Conservation (phyloP, 1,284 basidiomycete genomes). For the Leccinum angustisporum region DNA sequence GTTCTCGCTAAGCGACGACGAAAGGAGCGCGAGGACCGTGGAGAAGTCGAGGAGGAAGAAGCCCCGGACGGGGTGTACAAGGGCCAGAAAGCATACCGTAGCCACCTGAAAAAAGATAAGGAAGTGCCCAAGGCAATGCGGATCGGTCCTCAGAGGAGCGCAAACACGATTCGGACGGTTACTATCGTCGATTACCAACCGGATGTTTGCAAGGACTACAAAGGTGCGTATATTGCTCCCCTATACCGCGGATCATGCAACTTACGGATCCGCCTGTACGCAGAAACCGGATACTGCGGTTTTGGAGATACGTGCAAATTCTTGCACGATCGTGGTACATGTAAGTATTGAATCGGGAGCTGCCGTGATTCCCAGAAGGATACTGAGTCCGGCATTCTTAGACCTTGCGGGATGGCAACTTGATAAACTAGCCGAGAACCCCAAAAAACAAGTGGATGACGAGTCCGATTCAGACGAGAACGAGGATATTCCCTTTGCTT, state of each 20-base stretch:
- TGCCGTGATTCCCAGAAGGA: slow-evolving; percentile 6
- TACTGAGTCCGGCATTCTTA: slow-evolving; percentile 39
- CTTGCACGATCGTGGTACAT: slow-evolving; percentile 85
- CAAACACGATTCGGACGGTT: slow-evolving; percentile 89
- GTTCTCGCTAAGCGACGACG: slow-evolving; percentile 63
- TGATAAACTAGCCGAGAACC: slow-evolving; percentile 77
- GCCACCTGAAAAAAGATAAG: slow-evolving; percentile 79
- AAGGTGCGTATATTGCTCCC: slow-evolving; percentile 55
- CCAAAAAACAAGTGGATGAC: slow-evolving; percentile 59
- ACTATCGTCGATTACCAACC: slow-evolving; percentile 98
- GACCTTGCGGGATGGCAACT: slow-evolving; percentile 99
- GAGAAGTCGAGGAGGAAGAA: slow-evolving; percentile 59
- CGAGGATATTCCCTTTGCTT: slow-evolving; percentile 96
- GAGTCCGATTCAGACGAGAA: slow-evolving; percentile 65
- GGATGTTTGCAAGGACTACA: slow-evolving; percentile 99
- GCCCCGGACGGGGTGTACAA: slow-evolving; percentile 88
- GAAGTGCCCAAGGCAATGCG: slow-evolving; percentile 88
- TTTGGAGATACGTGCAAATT: slow-evolving; percentile 99
- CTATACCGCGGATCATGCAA: slow-evolving; percentile 18
- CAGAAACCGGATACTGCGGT: slow-evolving; percentile 98
- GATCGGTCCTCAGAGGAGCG: slow-evolving; percentile 80
- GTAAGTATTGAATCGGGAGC: slow-evolving; percentile 44
- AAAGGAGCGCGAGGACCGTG: slow-evolving; percentile 50
- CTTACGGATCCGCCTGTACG: slow-evolving; percentile 16
- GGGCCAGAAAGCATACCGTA: slow-evolving; percentile 81